Percentiles rank a stretch among this genome's conserved stretches.
These are phyloP conservation scores for Alternaria atra DNA, from an alignment of 2,329 filamentous ascomycete genomes.

Conservation along the genomic window DNA sequence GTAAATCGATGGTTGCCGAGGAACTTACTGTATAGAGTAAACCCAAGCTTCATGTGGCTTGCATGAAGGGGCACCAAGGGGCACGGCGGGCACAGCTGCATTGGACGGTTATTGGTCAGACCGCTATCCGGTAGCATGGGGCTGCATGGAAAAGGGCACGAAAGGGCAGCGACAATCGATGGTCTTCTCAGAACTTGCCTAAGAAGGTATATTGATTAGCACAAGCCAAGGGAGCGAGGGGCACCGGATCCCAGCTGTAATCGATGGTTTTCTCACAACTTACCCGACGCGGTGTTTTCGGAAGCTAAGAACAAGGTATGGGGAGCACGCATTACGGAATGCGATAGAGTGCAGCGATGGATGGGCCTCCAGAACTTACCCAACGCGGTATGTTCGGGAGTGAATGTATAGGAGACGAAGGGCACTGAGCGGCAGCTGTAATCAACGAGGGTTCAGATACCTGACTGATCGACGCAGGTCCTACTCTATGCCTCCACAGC, in stretches of 20 bases:
- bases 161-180: slow-evolving; percentile 4
- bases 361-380: background rate
- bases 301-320: background rate
- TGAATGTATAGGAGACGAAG: background rate
- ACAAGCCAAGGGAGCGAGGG: background rate
- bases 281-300: background rate
- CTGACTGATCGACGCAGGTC: background rate
- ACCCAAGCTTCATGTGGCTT: background rate
- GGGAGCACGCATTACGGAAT: background rate
- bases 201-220: background rate
- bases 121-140: background rate
- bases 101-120: background rate
- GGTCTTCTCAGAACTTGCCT: background rate
- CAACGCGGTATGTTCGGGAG: background rate
- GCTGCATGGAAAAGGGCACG: slow-evolving; percentile 11
- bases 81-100: background rate
- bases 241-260: background rate
- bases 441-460: slow-evolving; percentile 2
- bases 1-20: background rate
- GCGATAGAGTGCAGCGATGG: background rate
- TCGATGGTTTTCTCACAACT: background rate
- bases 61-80: slow-evolving; percentile 1
- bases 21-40: background rate
- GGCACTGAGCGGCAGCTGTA: background rate
- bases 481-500: background rate